A percentile compares a stretch with the other conserved stretches of the same genome.
Evolutionary conservation across 331 rosid species (phyloP).

Genomic region (Malus hybrid): DNA sequence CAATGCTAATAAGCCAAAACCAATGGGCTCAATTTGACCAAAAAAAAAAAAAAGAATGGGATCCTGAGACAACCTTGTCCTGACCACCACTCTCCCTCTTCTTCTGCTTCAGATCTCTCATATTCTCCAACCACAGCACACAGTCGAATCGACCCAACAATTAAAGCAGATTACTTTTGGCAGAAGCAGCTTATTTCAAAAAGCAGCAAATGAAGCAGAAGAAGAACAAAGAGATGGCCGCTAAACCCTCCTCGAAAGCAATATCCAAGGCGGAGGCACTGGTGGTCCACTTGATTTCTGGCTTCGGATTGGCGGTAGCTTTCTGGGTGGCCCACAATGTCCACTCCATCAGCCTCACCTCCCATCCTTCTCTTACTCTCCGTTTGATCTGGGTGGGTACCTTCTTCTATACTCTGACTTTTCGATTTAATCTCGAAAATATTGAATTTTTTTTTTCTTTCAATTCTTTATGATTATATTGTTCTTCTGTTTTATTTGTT

Average conservation of each 20-base stretch:
- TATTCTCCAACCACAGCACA: no score
- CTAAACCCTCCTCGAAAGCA: neutral
- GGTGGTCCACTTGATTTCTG: conserved; percentile 33
- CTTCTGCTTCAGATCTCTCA: no score
- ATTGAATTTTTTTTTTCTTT: neutral
- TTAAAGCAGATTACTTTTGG: no score
- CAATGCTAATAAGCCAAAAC: no score
- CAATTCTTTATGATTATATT: neutral
- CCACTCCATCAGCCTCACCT: conserved; percentile 45
- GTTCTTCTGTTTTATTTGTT: neutral
- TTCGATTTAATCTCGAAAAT: neutral
- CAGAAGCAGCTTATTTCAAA: neutral
- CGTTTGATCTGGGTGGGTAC: conserved; percentile 71
- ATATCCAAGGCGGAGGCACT: conserved; percentile 32
- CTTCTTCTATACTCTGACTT: neutral
- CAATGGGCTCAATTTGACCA: no score
- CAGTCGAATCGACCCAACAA: no score
- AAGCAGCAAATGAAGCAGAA: conserved; percentile 2
- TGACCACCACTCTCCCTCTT: no score
- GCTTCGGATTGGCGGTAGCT: conserved; percentile 34
- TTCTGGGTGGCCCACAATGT: conserved; percentile 29
- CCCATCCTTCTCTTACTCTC: conserved; percentile 57
- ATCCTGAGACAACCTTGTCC: no score
- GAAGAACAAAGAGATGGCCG: neutral
- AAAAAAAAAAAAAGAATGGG: no score